phyloP scores from a whole-genome alignment of 2,329 filamentous ascomycete species.

The Eutypella sp. region DNA sequence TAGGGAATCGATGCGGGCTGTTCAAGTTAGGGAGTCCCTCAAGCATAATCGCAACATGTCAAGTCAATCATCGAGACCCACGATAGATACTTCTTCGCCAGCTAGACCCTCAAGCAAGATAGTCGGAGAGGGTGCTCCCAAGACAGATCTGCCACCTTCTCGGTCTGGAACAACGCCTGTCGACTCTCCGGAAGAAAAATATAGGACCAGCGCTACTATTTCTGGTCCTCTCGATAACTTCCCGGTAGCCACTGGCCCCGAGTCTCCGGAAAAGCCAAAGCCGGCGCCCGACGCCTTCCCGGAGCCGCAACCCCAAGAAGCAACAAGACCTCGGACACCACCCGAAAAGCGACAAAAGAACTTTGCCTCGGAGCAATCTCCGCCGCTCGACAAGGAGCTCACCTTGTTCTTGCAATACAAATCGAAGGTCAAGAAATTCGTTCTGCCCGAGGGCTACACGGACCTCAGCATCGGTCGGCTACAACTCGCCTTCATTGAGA shows the following conservation, averaged over 20 bases:
- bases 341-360: constrained; percentile 47
- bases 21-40: constrained; percentile 48
- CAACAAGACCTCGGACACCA: constrained; percentile 27
- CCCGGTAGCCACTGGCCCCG: constrained; percentile 28
- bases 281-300: constrained; percentile 11
- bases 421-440: constrained; percentile 93
- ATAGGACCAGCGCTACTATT: constrained; percentile 52
- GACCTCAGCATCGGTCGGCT: constrained; percentile 83
- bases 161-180: constrained; percentile 38
- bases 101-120: constrained; percentile 55
- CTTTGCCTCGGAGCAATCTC: constrained; percentile 59
- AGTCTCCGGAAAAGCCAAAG: constrained; percentile 23
- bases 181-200: constrained; percentile 65
- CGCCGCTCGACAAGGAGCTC: constrained; percentile 75
- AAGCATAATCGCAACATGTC: constrained; percentile 46
- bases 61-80: constrained; percentile 37
- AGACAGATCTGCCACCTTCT: constrained; percentile 21
- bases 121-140: constrained; percentile 50
- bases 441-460: constrained; percentile 76
- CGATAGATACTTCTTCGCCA: constrained; percentile 53
- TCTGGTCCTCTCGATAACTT: constrained; percentile 52
- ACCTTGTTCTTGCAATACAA: constrained; percentile 96
- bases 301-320: constrained; percentile 14
- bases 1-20: constrained; percentile 74
- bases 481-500: constrained; percentile 96